phyloP scores from a whole-genome alignment of 768 basidiomycete species.

The Naganishia randhawae region DNA sequence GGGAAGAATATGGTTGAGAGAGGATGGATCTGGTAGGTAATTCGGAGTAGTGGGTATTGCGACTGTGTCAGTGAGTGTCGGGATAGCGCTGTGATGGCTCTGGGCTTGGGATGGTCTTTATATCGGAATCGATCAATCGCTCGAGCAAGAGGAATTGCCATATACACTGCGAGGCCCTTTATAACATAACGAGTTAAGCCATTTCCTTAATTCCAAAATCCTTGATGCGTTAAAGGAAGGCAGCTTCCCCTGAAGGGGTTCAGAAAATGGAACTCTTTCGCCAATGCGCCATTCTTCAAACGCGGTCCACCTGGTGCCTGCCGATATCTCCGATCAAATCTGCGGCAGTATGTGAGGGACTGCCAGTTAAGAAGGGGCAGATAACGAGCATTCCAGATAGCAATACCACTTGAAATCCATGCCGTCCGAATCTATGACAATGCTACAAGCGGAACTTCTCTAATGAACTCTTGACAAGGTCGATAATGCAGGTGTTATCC shows the following conservation, averaged over 20 bases:
- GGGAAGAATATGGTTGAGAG: too few species aligned
- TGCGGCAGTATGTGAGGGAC: too few species aligned
- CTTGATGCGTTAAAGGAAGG: not conserved
- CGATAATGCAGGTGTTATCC: slow-evolving; percentile 75
- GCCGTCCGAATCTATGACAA: not conserved
- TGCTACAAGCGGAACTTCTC: slow-evolving; percentile 44
- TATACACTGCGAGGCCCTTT: not conserved
- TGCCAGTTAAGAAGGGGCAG: too few species aligned
- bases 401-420: not conserved
- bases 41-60: too few species aligned
- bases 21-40: too few species aligned
- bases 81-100: too few species aligned
- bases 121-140: too few species aligned
- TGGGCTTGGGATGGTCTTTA: too few species aligned
- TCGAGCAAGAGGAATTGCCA: not conserved
- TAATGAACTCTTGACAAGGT: slow-evolving; percentile 58
- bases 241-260: not conserved
- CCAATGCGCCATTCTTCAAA: not conserved
- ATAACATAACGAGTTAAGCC: not conserved
- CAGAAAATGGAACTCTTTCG: not conserved
- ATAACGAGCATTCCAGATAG: too few species aligned
- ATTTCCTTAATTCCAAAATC: not conserved
- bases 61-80: too few species aligned
- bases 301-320: not conserved
- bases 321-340: not conserved